Percentiles rank a stretch among this genome's conserved stretches.
phyloP scores from a whole-genome alignment of 768 basidiomycete species.

The Omphalotus guepiniiformis region DNA sequence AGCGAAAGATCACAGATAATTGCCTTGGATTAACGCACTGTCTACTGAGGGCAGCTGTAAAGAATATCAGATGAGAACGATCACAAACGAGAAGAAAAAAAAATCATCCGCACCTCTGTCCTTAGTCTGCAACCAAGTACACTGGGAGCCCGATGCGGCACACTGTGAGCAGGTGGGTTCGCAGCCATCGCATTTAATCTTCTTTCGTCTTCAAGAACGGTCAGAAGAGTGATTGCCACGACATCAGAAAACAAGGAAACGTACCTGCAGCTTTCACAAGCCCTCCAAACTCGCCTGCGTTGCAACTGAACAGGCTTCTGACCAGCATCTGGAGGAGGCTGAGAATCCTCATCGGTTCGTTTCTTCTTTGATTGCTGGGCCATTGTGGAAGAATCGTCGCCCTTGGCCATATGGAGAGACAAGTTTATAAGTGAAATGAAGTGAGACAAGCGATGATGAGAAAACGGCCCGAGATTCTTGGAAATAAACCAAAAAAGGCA shows the following conservation, averaged over 20 bases:
- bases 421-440: conserved; percentile 8
- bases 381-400: conserved; percentile 44
- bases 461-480: background rate
- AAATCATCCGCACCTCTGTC: conserved; percentile 42
- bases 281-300: conserved; percentile 79
- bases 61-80: background rate
- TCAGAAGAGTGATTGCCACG: conserved; percentile 15
- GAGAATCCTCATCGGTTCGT: conserved; percentile 53
- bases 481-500: no score
- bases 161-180: conserved; percentile 88
- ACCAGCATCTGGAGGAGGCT: conserved; percentile 49
- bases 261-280: conserved; percentile 86
- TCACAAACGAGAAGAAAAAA: background rate
- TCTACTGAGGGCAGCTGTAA: conserved; percentile 70
- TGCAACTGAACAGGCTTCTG: conserved; percentile 75
- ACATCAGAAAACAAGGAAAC: conserved; percentile 24
- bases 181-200: conserved; percentile 89
- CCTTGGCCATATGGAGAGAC: conserved; percentile 39
- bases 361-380: conserved; percentile 74
- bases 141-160: conserved; percentile 64
- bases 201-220: conserved; percentile 62
- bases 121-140: conserved; percentile 89
- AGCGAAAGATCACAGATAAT: background rate
- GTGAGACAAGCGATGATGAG: conserved; percentile 1
- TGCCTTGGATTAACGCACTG: no score